Evolutionary conservation across 2,329 filamentous ascomycete species (phyloP).

Genomic region (Leptosphaerulina australis): DNA sequence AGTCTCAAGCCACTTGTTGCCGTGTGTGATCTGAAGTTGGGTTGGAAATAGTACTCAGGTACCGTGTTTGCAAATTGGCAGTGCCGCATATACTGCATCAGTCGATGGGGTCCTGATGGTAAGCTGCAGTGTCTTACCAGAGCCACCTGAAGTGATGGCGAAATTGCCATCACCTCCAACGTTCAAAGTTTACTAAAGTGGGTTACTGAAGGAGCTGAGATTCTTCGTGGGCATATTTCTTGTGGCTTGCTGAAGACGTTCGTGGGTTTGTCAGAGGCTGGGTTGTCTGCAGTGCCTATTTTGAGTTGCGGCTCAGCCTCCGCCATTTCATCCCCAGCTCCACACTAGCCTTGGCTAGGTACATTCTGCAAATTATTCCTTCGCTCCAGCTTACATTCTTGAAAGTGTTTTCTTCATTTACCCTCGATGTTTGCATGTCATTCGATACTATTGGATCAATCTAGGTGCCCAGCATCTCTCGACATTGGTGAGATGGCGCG

Average conservation of each 20-base stretch:
- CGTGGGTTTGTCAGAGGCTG: background rate
- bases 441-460: background rate
- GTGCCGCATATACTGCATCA: background rate
- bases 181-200: background rate
- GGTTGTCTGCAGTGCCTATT: background rate
- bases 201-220: no score
- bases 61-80: background rate
- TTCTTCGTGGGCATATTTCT: background rate
- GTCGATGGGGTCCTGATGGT: background rate
- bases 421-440: background rate
- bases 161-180: background rate
- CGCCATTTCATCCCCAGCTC: background rate
- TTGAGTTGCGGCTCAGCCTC: slow-evolving; percentile 12
- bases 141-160: background rate
- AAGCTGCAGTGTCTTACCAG: background rate
- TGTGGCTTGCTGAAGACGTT: slow-evolving; percentile 11
- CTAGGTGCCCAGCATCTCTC: background rate
- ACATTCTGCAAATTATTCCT: background rate
- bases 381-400: background rate
- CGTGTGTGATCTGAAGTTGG: background rate
- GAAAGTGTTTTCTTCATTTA: background rate
- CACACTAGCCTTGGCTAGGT: slow-evolving; percentile 1
- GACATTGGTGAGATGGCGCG: background rate
- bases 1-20: background rate
- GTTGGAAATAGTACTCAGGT: background rate